Base-by-base conservation (phyloP, 371 early-diverging fungal species). In the Coemansia sp. region DNA sequence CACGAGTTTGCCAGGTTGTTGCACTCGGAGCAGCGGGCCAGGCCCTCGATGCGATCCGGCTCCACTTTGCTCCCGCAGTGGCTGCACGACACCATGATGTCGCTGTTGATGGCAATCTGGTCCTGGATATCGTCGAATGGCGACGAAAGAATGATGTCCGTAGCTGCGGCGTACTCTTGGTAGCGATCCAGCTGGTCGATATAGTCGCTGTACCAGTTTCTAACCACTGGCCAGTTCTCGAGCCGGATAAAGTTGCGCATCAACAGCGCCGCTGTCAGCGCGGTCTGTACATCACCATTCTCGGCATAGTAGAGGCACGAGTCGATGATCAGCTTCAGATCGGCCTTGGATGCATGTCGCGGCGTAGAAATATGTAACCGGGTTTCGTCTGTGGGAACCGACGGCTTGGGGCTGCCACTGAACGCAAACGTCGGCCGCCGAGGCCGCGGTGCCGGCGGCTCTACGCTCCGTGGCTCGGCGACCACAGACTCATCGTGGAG, bases 221-320 rank as follows among this genome's bases (percentile, higher is more conserved):
- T 48, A 5, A 59, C 52, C 7, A 38, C 52, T 0, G 14, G n/a
- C 78, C 78, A 78, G 16, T 78, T 49, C 20, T 52, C 14, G 16
- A 78, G 52, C 43, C 43, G 38, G n/a, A 78, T 79, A 16, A 80
- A 79, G n/a, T 61, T 59, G 26, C 80, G 71, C 77, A 78, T 55
- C 5, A 78, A 59, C 55, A 78, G 59, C 7, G 78, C 78, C 5
- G 71, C 78, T 3, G 81, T 80, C 31, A 78, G 63, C 4, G 78
- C 74, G 9, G 68, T 78, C 55, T 78, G 78, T 11, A 80, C 68
- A 8, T 78, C 75, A 43, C 80, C 78, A 41, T 33, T 38, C 53
- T 80, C 65, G 43, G 77, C 79, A 14, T 78, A 78, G 67, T 78
- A 80, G 20, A 59, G 55, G 31, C 78, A 78, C 11, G 78, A 79